Evolutionary conservation across 495 filamentous ascomycete genomes (phyloP).

Genomic region (Evansstolkia leycettana): DNA sequence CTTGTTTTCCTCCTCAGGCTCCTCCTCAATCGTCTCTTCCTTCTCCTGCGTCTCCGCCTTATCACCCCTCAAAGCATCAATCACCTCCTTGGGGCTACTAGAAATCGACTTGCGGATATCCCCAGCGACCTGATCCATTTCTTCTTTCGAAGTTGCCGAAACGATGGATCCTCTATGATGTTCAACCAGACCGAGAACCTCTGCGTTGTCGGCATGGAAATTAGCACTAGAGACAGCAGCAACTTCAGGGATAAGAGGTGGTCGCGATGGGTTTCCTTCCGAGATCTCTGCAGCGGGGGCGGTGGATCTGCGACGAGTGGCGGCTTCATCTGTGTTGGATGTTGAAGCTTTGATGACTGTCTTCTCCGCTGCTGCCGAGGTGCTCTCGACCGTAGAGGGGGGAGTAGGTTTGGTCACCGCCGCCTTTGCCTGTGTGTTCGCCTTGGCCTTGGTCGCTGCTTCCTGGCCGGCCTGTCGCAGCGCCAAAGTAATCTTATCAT

Average conservation of each 20-base stretch:
- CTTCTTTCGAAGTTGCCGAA: slow-evolving; percentile 21
- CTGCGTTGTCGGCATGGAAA: slow-evolving; percentile 30
- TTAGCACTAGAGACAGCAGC: slow-evolving; percentile 33
- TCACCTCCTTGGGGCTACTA: slow-evolving; percentile 9
- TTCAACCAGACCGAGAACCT: slow-evolving; percentile 24
- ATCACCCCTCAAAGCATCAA: slow-evolving; percentile 18
- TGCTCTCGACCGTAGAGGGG: too few relatives aligned
- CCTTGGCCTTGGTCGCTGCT: slow-evolving; percentile 50
- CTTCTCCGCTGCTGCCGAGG: too few relatives aligned
- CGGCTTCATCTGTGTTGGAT: background rate
- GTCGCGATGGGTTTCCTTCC: slow-evolving; percentile 8
- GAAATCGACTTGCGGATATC: slow-evolving; percentile 30
- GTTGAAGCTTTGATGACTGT: too few relatives aligned
- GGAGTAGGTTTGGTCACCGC: slow-evolving; percentile 1
- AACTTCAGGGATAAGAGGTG: slow-evolving; percentile 25
- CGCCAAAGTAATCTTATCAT: slow-evolving; percentile 36
- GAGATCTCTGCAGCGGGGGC: slow-evolving; percentile 14
- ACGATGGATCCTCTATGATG: slow-evolving; percentile 34
- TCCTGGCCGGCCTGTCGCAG: slow-evolving; percentile 56
- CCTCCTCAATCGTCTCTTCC: slow-evolving; percentile 19
- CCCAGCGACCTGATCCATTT: slow-evolving; percentile 23
- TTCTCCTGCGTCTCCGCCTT: slow-evolving; percentile 8
- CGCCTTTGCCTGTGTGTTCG: slow-evolving; percentile 12
- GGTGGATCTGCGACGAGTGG: slow-evolving; percentile 14
- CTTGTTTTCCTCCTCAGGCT: slow-evolving; percentile 11